These are phyloP conservation scores for Scenedesmus sp. DNA, from an alignment of 163 green algal species.

Conservation along the genomic window DNA sequence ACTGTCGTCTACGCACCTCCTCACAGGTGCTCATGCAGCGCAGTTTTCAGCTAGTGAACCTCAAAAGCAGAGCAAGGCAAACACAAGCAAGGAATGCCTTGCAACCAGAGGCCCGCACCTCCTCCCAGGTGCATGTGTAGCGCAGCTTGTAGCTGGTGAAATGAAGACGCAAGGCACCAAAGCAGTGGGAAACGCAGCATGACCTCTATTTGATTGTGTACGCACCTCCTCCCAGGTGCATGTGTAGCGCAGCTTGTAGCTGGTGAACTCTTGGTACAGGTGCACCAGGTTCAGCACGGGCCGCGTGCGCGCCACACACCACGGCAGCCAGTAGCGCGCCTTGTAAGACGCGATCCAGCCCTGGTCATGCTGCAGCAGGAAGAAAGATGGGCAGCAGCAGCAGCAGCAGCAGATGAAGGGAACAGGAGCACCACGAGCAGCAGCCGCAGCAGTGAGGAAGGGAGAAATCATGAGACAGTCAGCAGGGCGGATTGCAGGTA, in stretches of 20 bases:
- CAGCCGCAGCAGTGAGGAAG: neutral
- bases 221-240: conserved; percentile 20
- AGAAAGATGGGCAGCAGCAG: neutral
- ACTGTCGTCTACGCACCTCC: neutral
- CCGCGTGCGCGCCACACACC: conserved; percentile 44
- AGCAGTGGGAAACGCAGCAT: neutral
- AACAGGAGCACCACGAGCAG: neutral
- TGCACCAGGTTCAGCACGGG: conserved; percentile 12
- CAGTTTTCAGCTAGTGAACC: conserved; percentile 47
- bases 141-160: conserved; percentile 52
- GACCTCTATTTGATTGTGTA: neutral
- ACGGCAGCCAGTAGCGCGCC: conserved; percentile 33
- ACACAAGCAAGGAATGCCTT: neutral
- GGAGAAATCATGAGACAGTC: too few relatives aligned
- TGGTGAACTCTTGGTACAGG: conserved; percentile 48
- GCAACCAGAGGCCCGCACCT: neutral
- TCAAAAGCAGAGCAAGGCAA: neutral
- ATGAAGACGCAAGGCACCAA: neutral
- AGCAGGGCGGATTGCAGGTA: too few relatives aligned
- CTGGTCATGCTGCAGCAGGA: conserved; percentile 9
- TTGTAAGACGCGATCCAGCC: conserved; percentile 23
- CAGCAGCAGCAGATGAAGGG: neutral
- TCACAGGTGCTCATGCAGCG: conserved; percentile 13
- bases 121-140: conserved; percentile 3
- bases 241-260: conserved; percentile 46